Conservation (phyloP, 2,329 filamentous ascomycete genomes). For the Uncinocarpus reesii region DNA sequence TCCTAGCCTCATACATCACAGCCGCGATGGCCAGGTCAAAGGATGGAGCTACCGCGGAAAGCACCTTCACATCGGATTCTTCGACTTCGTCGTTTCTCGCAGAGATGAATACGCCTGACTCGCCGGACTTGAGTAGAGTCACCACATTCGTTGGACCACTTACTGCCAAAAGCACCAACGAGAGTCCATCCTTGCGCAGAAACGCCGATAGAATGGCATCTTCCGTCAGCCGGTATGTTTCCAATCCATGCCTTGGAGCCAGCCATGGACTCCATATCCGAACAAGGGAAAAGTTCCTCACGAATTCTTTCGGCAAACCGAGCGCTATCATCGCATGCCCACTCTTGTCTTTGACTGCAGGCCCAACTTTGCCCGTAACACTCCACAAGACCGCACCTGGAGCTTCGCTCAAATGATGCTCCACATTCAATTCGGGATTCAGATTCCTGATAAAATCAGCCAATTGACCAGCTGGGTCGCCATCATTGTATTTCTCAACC, state of each 20-base stretch:
- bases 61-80: conserved; percentile 48
- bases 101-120: conserved; percentile 56
- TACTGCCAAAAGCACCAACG: conserved; percentile 67
- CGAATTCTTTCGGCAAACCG: conserved; percentile 53
- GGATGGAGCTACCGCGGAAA: conserved; percentile 60
- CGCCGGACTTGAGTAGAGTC: conserved; percentile 57
- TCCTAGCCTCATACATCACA: conserved; percentile 78
- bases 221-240: conserved; percentile 57
- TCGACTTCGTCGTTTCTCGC: conserved; percentile 59
- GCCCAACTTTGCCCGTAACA: conserved; percentile 48
- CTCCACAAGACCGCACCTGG: conserved; percentile 34
- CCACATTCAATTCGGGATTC: conserved; percentile 26
- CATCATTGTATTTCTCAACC: background rate
- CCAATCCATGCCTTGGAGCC: conserved; percentile 71
- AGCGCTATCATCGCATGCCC: conserved; percentile 45
- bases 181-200: conserved; percentile 57
- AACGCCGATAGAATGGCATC: conserved; percentile 73
- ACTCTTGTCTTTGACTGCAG: conserved; percentile 43
- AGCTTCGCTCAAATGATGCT: conserved; percentile 32
- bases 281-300: conserved; percentile 72
- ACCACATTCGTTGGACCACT: conserved; percentile 63
- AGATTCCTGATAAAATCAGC: conserved; percentile 29
- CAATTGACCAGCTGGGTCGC: conserved; percentile 18
- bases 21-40: conserved; percentile 70
- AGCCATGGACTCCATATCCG: conserved; percentile 76